Percentiles rank a stretch among this genome's conserved stretches.
Conservation (phyloP, 2,329 filamentous ascomycete genomes). For the Thermochaetoides dissita region DNA sequence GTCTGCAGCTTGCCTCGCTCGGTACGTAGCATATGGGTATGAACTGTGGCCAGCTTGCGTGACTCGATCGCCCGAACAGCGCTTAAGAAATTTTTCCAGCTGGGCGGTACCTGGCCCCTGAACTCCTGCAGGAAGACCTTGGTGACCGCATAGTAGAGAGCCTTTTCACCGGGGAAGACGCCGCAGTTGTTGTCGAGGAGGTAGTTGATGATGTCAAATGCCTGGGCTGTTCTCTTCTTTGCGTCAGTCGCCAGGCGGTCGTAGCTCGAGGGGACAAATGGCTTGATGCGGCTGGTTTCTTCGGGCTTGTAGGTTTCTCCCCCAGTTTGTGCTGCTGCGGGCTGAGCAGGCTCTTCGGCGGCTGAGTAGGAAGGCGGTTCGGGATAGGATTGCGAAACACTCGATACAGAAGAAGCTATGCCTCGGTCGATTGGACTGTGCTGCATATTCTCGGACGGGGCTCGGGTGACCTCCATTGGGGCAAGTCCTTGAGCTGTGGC, state of each 20-base stretch:
- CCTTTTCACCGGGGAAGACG: conserved; percentile 36
- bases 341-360: too few species aligned
- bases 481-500: background rate
- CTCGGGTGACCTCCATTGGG: background rate
- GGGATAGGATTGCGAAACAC: too few species aligned
- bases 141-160: conserved; percentile 34
- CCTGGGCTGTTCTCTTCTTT: conserved; percentile 19
- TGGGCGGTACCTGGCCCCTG: conserved; percentile 26
- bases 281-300: conserved; percentile 1
- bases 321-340: too few species aligned
- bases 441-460: too few species aligned
- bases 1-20: conserved; percentile 29
- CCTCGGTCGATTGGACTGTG: too few species aligned
- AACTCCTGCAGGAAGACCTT: conserved; percentile 31
- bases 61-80: conserved; percentile 21
- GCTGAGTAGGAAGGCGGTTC: too few species aligned
- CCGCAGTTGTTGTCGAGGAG: conserved; percentile 29
- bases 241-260: conserved; percentile 13
- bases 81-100: conserved; percentile 24
- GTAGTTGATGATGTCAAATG: conserved; percentile 27
- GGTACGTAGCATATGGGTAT: conserved; percentile 18
- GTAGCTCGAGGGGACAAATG: conserved; percentile 14
- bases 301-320: too few species aligned
- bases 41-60: conserved; percentile 11
- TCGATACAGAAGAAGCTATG: too few species aligned